Percentiles rank a stretch among this genome's conserved stretches.
phyloP scores from a whole-genome alignment of 2,329 filamentous ascomycete species.

The Nectriaceae sp. region DNA sequence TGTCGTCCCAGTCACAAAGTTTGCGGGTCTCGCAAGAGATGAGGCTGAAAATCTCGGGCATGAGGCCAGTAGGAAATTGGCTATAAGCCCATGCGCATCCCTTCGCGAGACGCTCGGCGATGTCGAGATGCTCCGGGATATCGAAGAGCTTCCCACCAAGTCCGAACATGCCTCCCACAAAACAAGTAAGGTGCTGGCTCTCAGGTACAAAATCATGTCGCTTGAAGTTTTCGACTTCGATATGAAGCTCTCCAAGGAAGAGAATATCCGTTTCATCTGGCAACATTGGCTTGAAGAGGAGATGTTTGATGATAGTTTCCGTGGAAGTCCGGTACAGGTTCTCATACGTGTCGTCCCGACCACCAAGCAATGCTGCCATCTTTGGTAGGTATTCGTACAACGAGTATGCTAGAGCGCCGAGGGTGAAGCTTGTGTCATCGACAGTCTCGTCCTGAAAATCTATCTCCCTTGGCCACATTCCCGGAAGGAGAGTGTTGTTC shows the following conservation, averaged over 20 bases:
- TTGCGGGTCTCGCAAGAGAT: slow-evolving; percentile 43
- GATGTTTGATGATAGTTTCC: slow-evolving; percentile 59
- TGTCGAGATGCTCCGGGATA: slow-evolving; percentile 46
- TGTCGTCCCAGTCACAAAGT: slow-evolving; percentile 35
- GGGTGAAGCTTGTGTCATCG: slow-evolving; percentile 46
- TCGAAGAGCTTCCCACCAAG: slow-evolving; percentile 62
- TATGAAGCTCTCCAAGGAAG: slow-evolving; percentile 33
- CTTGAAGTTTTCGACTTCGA: slow-evolving; percentile 23
- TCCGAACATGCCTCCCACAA: slow-evolving; percentile 67
- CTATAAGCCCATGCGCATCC: slow-evolving; percentile 61
- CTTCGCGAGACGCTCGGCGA: slow-evolving; percentile 50
- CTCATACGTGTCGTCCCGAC: slow-evolving; percentile 60
- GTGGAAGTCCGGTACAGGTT: slow-evolving; percentile 66
- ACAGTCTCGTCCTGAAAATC: slow-evolving; percentile 59
- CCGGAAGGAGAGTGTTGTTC: slow-evolving; percentile 68
- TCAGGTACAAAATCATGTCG: slow-evolving; percentile 28
- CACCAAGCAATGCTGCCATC: slow-evolving; percentile 67
- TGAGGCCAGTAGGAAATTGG: slow-evolving; percentile 55
- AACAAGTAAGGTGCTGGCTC: slow-evolving; percentile 63
- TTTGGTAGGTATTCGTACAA: slow-evolving; percentile 64
- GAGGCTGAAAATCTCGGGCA: slow-evolving; percentile 57
- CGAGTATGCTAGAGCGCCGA: slow-evolving; percentile 58
- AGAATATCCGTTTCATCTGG: slow-evolving; percentile 63
- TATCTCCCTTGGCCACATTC: slow-evolving; percentile 73
- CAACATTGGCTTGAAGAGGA: slow-evolving; percentile 72